These are phyloP conservation scores for Hanseniaspora jakobsenii DNA, from an alignment of 805 yeast genomes.

Conservation along the genomic window DNA sequence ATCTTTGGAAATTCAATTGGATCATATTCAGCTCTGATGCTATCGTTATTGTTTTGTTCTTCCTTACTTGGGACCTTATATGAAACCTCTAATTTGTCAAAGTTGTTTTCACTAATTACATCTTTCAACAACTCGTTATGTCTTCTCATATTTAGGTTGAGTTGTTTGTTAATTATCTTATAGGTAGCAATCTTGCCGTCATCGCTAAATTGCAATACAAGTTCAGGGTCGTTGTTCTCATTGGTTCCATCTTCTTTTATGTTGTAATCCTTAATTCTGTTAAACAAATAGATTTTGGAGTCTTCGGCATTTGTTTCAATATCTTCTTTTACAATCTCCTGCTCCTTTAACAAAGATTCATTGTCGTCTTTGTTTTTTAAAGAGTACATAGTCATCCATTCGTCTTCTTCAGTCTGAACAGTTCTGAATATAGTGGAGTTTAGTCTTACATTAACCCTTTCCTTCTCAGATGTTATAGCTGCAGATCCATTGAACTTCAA, in stretches of 20 bases:
- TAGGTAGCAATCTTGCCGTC: conserved; percentile 54
- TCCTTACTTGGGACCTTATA: conserved; percentile 52
- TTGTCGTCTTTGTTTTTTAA: conserved; percentile 35
- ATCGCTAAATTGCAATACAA: conserved; percentile 49
- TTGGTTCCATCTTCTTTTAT: conserved; percentile 33
- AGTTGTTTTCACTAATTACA: conserved; percentile 41
- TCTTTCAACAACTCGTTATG: conserved; percentile 35
- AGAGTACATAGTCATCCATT: conserved; percentile 64
- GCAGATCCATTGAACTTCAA: conserved; percentile 51
- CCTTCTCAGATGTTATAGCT: conserved; percentile 29
- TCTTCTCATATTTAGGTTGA: conserved; percentile 77
- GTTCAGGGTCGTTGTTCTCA: conserved; percentile 34
- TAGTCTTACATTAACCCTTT: conserved; percentile 29
- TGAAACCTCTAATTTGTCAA: conserved; percentile 42
- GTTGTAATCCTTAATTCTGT: conserved; percentile 69
- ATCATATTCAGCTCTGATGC: conserved; percentile 48
- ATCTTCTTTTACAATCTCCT: conserved; percentile 30
- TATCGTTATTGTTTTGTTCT: conserved; percentile 48
- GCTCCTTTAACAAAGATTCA: conserved; percentile 29
- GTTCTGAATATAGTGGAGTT: conserved; percentile 62
- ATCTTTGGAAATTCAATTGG: conserved; percentile 48
- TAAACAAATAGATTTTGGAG: conserved; percentile 43
- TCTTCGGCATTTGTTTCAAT: conserved; percentile 34
- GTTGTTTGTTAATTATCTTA: conserved; percentile 63
- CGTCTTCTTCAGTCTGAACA: conserved; percentile 53